phyloP scores from a whole-genome alignment of 1,284 basidiomycete species.

The Austroboletus olivaceoglutinosus region DNA sequence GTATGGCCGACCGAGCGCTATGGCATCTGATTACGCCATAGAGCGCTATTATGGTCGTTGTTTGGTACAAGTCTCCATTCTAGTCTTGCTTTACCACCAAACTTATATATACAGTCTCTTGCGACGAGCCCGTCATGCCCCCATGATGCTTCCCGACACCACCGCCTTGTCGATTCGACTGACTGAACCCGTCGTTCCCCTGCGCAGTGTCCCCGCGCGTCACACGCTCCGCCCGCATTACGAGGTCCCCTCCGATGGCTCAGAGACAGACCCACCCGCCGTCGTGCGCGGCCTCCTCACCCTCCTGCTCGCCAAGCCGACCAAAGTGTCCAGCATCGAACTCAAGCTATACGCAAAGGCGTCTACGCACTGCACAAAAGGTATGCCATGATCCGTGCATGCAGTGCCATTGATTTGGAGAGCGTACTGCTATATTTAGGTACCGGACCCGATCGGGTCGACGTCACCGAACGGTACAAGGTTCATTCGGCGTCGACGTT shows the following conservation, averaged over 20 bases:
- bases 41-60: too few relatives aligned
- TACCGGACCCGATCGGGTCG: constrained; percentile 75
- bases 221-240: constrained; percentile 38
- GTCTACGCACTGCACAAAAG: constrained; percentile 78
- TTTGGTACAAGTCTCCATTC: not conserved
- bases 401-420: constrained; percentile 17
- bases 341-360: constrained; percentile 75
- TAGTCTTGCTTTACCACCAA: not conserved
- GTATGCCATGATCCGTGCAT: constrained; percentile 39
- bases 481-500: constrained; percentile 73
- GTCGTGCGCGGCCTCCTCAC: constrained; percentile 87
- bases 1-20: too few relatives aligned
- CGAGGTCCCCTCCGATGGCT: constrained; percentile 20
- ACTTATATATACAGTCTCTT: not conserved
- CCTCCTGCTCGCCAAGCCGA: constrained; percentile 79
- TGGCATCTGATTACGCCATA: too few relatives aligned
- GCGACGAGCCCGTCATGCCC: not conserved
- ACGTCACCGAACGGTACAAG: constrained; percentile 78
- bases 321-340: constrained; percentile 83
- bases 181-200: constrained; percentile 81
- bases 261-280: constrained; percentile 50
- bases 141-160: constrained; percentile 26
- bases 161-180: constrained; percentile 62
- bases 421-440: constrained; percentile 41
- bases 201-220: constrained; percentile 47